Evolutionary conservation across 352 stramenopile species (phyloP), one percentile per base, ranked within the genome.

Genomic region (Porosira glacialis): DNA sequence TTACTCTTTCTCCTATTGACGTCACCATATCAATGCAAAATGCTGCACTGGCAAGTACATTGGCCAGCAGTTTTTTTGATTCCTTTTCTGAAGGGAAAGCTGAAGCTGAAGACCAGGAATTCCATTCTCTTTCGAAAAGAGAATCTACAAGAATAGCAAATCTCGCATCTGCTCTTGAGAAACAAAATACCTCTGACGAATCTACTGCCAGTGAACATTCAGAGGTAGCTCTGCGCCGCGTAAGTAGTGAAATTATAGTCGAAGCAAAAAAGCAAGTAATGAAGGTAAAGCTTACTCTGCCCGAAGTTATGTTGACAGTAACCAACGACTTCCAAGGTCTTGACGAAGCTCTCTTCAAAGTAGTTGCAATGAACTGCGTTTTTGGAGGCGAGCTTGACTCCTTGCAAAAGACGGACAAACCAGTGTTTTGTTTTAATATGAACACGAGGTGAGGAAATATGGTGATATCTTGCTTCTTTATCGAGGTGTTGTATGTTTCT

Each of bases 1-100:
- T 87, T 17, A 84, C 82, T 2, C 44, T 88, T 30, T 79, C 75
- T 30, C 62, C 71, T 36, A 74, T 90, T 31, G 75, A 89, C 44
- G 51, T 89, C 24, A 84, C 59, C 5, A 41, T 92, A 10, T 92
- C 86, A 17, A 91, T 91, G 80, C 82, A 88, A 69, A 90, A 92
- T 69, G 58, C 74, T 49, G 82, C 86, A n/a, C 59, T 92, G n/a
- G 62, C 84, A 11, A 83, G 77, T 59, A 75, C 84, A 15, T 83
- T 92, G 24, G 39, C 77, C 7, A 72, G 75, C 11, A 87, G 80
- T 36, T 68, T 92, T 15, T 70, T 57, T 45, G 80, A 82, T 61
- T 81, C 72, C 21, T 83, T 88, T 50, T 59, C 50, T 2, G 59
- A 35, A 11, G 43, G 64, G 33, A 41, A 70, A 45, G 43, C 65